Evolutionary conservation across 345 rosid genomes (phyloP).

Genomic region (Sisymbrium irio): DNA sequence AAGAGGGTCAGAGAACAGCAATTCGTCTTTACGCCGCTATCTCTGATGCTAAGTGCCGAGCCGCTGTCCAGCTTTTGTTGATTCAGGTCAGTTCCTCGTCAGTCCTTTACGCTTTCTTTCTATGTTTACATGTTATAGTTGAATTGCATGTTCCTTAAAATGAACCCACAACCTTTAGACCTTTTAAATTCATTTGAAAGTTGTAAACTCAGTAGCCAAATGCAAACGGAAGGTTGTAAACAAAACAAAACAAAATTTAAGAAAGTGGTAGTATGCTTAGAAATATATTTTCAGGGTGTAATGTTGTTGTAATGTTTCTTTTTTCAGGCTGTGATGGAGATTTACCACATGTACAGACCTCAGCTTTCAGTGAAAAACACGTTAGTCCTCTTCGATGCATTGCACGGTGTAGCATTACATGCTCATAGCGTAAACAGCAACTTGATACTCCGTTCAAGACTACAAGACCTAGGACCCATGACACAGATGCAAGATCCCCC

Average conservation of each 20-base stretch:
- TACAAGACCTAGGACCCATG: conserved; percentile 80
- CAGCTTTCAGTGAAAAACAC: conserved; percentile 70
- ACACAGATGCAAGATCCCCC: conserved; percentile 99
- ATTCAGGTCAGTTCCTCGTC: conserved; percentile 63
- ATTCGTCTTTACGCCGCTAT: conserved; percentile 51
- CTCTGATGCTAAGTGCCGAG: conserved; percentile 92
- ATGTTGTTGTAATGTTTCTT: background rate
- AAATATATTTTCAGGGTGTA: background rate
- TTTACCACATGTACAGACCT: conserved; percentile 78
- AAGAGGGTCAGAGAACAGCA: conserved; percentile 47
- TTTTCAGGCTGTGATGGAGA: conserved; percentile 89
- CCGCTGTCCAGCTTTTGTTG: conserved; percentile 93
- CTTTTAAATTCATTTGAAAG: background rate
- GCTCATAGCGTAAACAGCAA: conserved; percentile 74
- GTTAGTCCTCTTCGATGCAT: conserved; percentile 73
- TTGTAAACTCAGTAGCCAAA: conserved; percentile 7
- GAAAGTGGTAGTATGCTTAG: background rate
- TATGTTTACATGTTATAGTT: background rate
- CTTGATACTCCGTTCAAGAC: conserved; percentile 53
- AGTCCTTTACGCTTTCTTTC: background rate
- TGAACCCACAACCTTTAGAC: background rate
- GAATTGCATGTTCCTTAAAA: background rate
- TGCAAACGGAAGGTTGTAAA: background rate
- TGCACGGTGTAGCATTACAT: conserved; percentile 77
- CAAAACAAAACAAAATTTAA: background rate